Evolutionary conservation across 805 yeast species (phyloP).

Genomic region (Hagleromyces aurorensis): DNA sequence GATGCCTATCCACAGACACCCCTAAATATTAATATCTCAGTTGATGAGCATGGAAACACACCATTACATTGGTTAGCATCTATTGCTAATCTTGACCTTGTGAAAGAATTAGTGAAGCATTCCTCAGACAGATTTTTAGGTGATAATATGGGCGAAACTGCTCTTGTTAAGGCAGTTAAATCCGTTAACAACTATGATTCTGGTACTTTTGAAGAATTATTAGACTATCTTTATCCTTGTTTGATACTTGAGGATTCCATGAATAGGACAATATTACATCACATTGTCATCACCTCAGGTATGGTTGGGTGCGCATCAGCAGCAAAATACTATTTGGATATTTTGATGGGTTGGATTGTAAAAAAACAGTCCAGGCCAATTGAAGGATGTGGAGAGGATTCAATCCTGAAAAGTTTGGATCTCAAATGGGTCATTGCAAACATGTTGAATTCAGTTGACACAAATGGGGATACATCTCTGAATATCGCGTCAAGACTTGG

Average conservation of each 20-base stretch:
- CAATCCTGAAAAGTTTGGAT: slow-evolving; percentile 37
- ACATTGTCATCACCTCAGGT: slow-evolving; percentile 73
- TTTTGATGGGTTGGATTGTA: slow-evolving; percentile 71
- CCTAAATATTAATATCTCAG: slow-evolving; percentile 68
- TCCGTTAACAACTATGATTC: slow-evolving; percentile 73
- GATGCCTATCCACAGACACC: slow-evolving; percentile 17
- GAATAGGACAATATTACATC: slow-evolving; percentile 79
- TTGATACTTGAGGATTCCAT: slow-evolving; percentile 56
- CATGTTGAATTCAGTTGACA: slow-evolving; percentile 81
- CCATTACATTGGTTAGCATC: slow-evolving; percentile 96
- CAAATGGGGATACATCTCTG: slow-evolving; percentile 90
- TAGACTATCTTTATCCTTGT: slow-evolving; percentile 71
- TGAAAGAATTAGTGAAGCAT: slow-evolving; percentile 54
- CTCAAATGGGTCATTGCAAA: slow-evolving; percentile 54
- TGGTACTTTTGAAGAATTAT: slow-evolving; percentile 60
- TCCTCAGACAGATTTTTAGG: slow-evolving; percentile 61
- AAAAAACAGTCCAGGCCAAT: slow-evolving; percentile 25
- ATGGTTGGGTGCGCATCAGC: slow-evolving; percentile 67
- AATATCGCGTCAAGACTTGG: slow-evolving; percentile 90
- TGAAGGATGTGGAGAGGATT: slow-evolving; percentile 31
- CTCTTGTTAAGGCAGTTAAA: slow-evolving; percentile 68
- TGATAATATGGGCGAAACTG: slow-evolving; percentile 81
- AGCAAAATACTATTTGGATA: slow-evolving; percentile 63
- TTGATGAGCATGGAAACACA: slow-evolving; percentile 90
- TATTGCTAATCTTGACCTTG: slow-evolving; percentile 67